These are phyloP conservation scores for Dovyalis caffra DNA, from an alignment of 345 rosid species.

Conservation along the genomic window DNA sequence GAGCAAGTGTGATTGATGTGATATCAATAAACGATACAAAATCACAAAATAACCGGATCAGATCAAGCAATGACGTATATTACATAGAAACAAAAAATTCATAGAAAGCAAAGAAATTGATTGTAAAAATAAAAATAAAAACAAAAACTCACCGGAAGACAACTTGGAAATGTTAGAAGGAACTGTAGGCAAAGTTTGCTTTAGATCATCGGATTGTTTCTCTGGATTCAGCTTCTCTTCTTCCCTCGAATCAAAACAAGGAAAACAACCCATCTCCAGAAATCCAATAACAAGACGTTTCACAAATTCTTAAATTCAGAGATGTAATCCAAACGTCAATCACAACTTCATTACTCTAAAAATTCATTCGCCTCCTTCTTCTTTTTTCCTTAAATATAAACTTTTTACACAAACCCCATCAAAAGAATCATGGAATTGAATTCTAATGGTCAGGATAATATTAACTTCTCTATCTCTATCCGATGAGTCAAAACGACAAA, in stretches of 20 bases:
- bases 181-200: conserved; percentile 44
- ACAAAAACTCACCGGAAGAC: conserved; percentile 60
- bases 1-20: conserved; percentile 5
- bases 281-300: conserved; percentile 13
- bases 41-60: conserved; percentile 37
- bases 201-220: conserved; percentile 52
- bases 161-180: conserved; percentile 63
- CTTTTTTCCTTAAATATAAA: not conserved
- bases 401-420: conserved; percentile 18
- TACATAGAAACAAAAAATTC: not conserved
- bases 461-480: conserved; percentile 6
- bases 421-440: not conserved
- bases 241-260: conserved; percentile 88
- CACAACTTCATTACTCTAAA: conserved; percentile 21
- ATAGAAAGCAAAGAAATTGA: conserved; percentile 6
- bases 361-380: not conserved
- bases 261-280: conserved; percentile 79
- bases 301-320: conserved; percentile 19
- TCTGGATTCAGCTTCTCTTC: conserved; percentile 71
- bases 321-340: conserved; percentile 12
- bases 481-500: conserved; percentile 9
- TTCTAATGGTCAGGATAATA: not conserved
- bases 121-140: not conserved
- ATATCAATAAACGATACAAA: conserved; percentile 4
- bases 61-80: conserved; percentile 31